These are phyloP conservation scores for Bombardia bombarda DNA, from an alignment of 495 filamentous ascomycete genomes.

Conservation along the genomic window DNA sequence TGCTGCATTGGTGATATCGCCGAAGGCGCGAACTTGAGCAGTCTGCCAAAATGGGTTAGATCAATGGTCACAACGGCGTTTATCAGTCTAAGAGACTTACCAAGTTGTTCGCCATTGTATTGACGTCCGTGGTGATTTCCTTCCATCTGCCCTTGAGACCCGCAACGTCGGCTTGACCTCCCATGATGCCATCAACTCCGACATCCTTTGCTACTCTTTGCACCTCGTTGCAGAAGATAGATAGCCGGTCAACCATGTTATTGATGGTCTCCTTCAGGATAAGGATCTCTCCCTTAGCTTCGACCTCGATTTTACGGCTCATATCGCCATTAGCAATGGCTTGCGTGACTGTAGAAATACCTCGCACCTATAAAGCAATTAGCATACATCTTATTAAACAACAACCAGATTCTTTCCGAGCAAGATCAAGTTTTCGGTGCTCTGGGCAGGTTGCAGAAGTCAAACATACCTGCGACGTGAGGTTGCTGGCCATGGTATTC, in stretches of 20 bases:
- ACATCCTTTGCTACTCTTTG: constrained; percentile 96
- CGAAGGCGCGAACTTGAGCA: constrained; percentile 95
- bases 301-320: constrained; percentile 91
- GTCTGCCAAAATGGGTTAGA: constrained; percentile 40
- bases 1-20: constrained; percentile 94
- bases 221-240: constrained; percentile 93
- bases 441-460: too few relatives aligned
- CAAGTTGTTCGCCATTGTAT: constrained; percentile 97
- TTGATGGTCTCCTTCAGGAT: constrained; percentile 97
- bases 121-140: constrained; percentile 95
- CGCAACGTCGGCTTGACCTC: constrained; percentile 91
- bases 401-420: too few relatives aligned
- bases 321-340: constrained; percentile 91
- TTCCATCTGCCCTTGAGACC: constrained; percentile 95
- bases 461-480: constrained; percentile 68
- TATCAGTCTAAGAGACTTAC: constrained; percentile 20
- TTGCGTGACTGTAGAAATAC: constrained; percentile 94
- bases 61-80: background rate
- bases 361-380: constrained; percentile 52
- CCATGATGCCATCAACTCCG: constrained; percentile 98
- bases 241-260: constrained; percentile 95
- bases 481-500: constrained; percentile 90
- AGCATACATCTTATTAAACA: constrained; percentile 6
- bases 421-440: too few relatives aligned
- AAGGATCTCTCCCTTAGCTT: constrained; percentile 91